Evolutionary conservation across 768 basidiomycete genomes (phyloP), one percentile per base, ranked within the genome.

Genomic region (Lactifluus rugatus): DNA sequence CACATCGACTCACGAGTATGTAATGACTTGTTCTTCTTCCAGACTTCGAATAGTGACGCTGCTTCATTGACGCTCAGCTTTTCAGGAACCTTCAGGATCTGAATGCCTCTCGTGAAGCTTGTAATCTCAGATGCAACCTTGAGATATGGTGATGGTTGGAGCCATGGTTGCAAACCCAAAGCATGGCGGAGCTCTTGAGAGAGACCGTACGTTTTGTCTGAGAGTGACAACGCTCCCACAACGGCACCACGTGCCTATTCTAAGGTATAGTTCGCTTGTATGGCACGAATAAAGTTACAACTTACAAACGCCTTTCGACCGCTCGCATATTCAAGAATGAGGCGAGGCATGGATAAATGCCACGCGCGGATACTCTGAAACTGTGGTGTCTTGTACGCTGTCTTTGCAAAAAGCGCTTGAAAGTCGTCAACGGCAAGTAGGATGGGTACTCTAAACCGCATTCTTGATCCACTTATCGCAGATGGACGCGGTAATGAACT

Each of bases 371-470:
- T 81, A 10, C 74, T 66, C 7, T 75, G 73, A 70, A 83, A 90
- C 44, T 84, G 81, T 13, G 87, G 87, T 56, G 89, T 84, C 25
- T 82, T 80, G 71, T 94, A 94, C 26, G 86, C 81, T 45, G 71
- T 73, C 47, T 75, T 72, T 66, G 79, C 75, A 66, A 89, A 92
- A 25, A 96, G 70, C 0, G 89, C 78, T 69, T 95, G 93, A 69
- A 90, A 82, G 64, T 95, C 93, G 63, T 96, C 93, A 1, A 94
- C 75, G 0, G 92, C 93, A 31, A 94, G 72, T 6, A 96, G 68
- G 2, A 95, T 86, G 0, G 91, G 91, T 65, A 76, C 74, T 45
- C 90, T 93, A 58, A 10, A 53, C 21, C 50, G 50, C 31, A 47
- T 39, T 21, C 16, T 41, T 26, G 54, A 54, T n/a, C 25, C 39